These are phyloP conservation scores for Lentinus tigrinus DNA, from an alignment of 768 basidiomycete genomes.

Conservation along the genomic window DNA sequence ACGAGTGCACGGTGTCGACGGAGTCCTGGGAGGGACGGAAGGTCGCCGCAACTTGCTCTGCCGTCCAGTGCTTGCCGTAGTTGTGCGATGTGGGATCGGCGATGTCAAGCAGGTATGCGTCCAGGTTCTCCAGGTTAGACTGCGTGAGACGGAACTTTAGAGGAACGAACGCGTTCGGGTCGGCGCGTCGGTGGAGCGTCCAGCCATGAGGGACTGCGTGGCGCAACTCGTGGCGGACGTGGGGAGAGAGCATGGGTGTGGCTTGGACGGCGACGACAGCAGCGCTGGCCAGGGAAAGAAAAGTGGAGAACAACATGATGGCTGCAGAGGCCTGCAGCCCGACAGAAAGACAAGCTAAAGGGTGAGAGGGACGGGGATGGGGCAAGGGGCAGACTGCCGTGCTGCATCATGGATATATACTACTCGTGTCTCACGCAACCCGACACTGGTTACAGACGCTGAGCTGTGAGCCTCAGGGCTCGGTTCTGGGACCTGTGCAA, in stretches of 20 bases:
- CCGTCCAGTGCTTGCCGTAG: conserved; percentile 51
- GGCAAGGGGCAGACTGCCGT: too few relatives aligned
- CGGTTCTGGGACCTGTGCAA: too few relatives aligned
- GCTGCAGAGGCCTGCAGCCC: background rate
- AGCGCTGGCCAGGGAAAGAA: background rate
- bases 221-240: background rate
- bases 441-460: background rate
- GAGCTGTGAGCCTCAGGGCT: too few relatives aligned
- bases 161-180: conserved; percentile 38
- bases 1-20: conserved; percentile 40
- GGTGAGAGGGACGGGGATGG: background rate
- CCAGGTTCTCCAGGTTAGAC: conserved; percentile 43
- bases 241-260: background rate
- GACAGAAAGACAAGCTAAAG: background rate
- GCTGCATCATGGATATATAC: too few relatives aligned
- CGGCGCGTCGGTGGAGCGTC: conserved; percentile 29
- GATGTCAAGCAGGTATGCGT: conserved; percentile 45
- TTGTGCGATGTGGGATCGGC: conserved; percentile 49
- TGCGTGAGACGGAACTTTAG: conserved; percentile 51
- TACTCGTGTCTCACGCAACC: background rate
- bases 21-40: conserved; percentile 47
- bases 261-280: background rate
- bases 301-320: background rate
- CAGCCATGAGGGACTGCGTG: background rate
- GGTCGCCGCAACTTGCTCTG: conserved; percentile 40